A percentile compares a stretch with the other conserved stretches of the same genome.
These are phyloP conservation scores for Fraxinus greggii DNA, from an alignment of 305 asterid species.

Conservation along the genomic window DNA sequence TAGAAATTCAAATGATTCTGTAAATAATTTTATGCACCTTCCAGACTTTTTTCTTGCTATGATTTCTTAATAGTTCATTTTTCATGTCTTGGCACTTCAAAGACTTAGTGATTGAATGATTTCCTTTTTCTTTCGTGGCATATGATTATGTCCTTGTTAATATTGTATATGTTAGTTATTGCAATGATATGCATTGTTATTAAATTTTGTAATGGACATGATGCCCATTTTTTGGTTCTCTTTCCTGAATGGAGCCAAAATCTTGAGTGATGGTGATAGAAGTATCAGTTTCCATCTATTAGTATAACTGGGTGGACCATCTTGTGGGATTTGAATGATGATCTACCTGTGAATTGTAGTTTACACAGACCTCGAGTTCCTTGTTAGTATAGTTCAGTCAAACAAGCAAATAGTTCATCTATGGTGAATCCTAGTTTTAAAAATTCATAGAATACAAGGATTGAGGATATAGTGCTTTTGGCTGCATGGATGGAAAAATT, in stretches of 20 bases:
- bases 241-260: neutral
- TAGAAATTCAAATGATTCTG: constrained; percentile 1
- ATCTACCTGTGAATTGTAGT: neutral
- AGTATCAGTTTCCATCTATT: neutral
- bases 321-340: neutral
- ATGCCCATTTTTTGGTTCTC: neutral
- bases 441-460: neutral
- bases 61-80: neutral
- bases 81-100: constrained; percentile 2
- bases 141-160: neutral
- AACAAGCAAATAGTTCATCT: neutral
- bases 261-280: neutral
- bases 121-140: neutral
- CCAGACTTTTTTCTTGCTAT: constrained; percentile 4
- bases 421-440: neutral
- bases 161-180: neutral
- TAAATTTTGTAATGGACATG: neutral
- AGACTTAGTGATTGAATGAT: neutral
- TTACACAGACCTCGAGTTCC: neutral
- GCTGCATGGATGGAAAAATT: neutral
- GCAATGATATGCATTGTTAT: neutral
- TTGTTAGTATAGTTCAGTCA: neutral
- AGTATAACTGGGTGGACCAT: neutral
- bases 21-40: neutral
- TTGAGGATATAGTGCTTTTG: neutral